Evolutionary conservation across 495 filamentous ascomycete species (phyloP).

Genomic region (Aspergillus conjunctus): DNA sequence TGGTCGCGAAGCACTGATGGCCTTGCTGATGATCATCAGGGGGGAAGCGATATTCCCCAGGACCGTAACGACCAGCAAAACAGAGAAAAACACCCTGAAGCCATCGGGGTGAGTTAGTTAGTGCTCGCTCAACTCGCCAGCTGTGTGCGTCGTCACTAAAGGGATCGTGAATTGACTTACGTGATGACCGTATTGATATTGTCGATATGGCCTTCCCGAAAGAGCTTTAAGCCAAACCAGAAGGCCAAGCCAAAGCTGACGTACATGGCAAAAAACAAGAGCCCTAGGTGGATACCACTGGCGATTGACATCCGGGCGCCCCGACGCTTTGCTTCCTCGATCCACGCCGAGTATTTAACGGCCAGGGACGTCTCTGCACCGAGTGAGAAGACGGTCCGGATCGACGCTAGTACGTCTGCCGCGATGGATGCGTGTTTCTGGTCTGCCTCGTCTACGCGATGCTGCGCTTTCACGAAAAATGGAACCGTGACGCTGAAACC

Average conservation of each 20-base stretch:
- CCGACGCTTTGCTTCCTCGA: constrained; percentile 59
- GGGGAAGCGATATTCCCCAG: constrained; percentile 39
- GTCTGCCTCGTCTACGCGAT: constrained; percentile 29
- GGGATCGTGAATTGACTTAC: constrained; percentile 21
- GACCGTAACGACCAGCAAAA: constrained; percentile 33
- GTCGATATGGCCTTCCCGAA: constrained; percentile 33
- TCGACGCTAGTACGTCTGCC: constrained; percentile 49
- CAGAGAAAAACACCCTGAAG: constrained; percentile 54
- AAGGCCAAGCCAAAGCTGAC: constrained; percentile 54
- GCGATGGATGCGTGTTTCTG: constrained; percentile 46
- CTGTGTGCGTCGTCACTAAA: neutral
- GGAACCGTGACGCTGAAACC: constrained; percentile 26
- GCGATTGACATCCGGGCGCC: constrained; percentile 42
- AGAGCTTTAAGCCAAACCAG: constrained; percentile 50
- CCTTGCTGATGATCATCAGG: constrained; percentile 50
- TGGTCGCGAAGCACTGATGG: constrained; percentile 44
- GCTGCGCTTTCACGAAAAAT: constrained; percentile 48
- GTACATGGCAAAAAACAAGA: constrained; percentile 46
- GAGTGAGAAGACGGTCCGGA: constrained; percentile 58
- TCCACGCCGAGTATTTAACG: constrained; percentile 47
- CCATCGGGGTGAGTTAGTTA: neutral
- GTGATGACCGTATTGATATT: constrained; percentile 52
- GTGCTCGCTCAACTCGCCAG: neutral
- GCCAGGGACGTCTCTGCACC: constrained; percentile 44
- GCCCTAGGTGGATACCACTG: constrained; percentile 34